Conservation (phyloP, 2,329 filamentous ascomycete species). For the Penicillium sp. region DNA sequence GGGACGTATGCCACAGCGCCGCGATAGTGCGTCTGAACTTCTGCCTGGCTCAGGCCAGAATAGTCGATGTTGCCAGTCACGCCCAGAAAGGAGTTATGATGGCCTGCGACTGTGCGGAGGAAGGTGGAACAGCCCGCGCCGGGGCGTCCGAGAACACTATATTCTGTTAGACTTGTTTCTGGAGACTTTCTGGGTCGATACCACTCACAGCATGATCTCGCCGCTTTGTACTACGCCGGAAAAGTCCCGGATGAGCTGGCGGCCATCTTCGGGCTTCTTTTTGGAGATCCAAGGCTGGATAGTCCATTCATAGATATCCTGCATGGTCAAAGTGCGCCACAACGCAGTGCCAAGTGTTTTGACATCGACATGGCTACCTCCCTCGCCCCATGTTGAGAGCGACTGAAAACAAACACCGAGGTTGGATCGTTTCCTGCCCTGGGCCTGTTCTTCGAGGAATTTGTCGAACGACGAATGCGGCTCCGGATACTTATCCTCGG, state of each 20-base stretch:
- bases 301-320: slow-evolving; percentile 62
- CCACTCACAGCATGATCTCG: slow-evolving; percentile 62
- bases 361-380: slow-evolving; percentile 63
- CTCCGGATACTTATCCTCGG: slow-evolving; percentile 25
- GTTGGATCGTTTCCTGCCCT: slow-evolving; percentile 65
- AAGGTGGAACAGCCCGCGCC: slow-evolving; percentile 73
- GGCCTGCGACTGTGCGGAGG: slow-evolving; percentile 68
- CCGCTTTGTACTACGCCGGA: slow-evolving; percentile 65
- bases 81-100: slow-evolving; percentile 61
- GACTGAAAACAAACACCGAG: slow-evolving; percentile 73
- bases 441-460: slow-evolving; percentile 70
- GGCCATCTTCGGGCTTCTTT: slow-evolving; percentile 47
- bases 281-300: slow-evolving; percentile 51
- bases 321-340: slow-evolving; percentile 72
- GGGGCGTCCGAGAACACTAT: slow-evolving; percentile 62
- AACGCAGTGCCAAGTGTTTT: slow-evolving; percentile 70
- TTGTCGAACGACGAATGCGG: slow-evolving; percentile 64
- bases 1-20: slow-evolving; percentile 72
- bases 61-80: slow-evolving; percentile 70
- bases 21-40: slow-evolving; percentile 64
- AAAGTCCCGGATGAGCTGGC: slow-evolving; percentile 63
- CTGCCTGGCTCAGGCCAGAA: slow-evolving; percentile 64
- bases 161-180: background rate
- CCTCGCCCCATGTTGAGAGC: slow-evolving; percentile 69
- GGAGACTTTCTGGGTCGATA: background rate